These are phyloP conservation scores for Ploettnerulaceae sp. DNA, from an alignment of 2,329 filamentous ascomycete genomes.

Conservation along the genomic window DNA sequence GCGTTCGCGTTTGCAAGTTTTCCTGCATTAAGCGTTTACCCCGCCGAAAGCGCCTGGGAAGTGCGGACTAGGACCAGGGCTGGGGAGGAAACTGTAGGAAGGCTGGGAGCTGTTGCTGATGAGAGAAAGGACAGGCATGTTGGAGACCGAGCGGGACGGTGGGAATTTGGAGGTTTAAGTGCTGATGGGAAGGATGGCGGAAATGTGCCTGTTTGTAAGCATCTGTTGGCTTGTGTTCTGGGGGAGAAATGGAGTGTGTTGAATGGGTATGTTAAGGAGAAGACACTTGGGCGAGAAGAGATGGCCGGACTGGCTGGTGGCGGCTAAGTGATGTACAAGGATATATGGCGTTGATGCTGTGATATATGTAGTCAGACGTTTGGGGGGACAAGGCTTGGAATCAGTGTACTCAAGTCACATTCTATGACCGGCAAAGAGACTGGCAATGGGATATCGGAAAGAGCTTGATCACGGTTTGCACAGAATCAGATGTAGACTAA, in stretches of 20 bases:
- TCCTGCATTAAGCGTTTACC: slow-evolving; percentile 29
- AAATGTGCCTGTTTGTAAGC: slow-evolving; percentile 68
- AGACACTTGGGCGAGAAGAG: slow-evolving; percentile 55
- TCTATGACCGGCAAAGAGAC: background rate
- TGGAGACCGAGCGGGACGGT: slow-evolving; percentile 17
- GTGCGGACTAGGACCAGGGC: slow-evolving; percentile 17
- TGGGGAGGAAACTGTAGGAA: background rate
- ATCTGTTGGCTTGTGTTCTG: slow-evolving; percentile 78
- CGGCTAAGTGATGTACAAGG: slow-evolving; percentile 1
- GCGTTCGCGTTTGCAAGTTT: slow-evolving; percentile 75
- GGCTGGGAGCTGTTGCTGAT: background rate
- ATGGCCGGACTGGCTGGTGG: slow-evolving; percentile 59
- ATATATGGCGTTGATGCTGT: background rate
- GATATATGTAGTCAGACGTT: background rate
- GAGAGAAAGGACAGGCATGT: background rate
- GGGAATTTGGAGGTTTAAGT: slow-evolving; percentile 46
- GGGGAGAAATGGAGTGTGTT: slow-evolving; percentile 62
- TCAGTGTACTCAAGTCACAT: background rate
- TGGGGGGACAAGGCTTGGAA: background rate
- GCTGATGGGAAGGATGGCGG: slow-evolving; percentile 22
- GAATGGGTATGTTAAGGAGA: slow-evolving; percentile 50
- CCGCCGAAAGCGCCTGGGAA: background rate
- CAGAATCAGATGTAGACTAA: too few species aligned
- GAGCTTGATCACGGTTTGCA: too few species aligned
- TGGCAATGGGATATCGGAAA: too few species aligned